These are phyloP conservation scores for Saprolegnia parasitica DNA, from an alignment of 352 stramenopile genomes.

Conservation along the genomic window DNA sequence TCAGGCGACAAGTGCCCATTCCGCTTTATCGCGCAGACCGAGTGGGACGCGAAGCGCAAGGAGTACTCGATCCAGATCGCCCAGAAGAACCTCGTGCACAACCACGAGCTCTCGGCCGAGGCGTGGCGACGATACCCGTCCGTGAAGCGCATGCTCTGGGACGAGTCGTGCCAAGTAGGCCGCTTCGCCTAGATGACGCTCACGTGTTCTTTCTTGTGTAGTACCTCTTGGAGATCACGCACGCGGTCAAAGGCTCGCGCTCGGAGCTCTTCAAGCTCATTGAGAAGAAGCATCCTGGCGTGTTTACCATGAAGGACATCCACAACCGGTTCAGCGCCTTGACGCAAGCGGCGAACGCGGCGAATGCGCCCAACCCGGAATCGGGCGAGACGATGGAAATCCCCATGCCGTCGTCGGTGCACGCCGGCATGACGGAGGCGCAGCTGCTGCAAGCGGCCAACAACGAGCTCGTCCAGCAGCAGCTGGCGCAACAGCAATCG, in stretches of 20 bases:
- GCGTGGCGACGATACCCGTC: background rate
- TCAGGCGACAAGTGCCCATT: background rate
- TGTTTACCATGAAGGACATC: background rate
- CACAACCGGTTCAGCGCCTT: background rate
- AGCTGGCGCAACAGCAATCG: background rate
- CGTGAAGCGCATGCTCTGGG: background rate
- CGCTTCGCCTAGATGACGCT: no score
- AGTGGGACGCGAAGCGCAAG: background rate
- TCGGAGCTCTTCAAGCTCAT: background rate
- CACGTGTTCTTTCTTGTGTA: no score
- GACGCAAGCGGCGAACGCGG: background rate
- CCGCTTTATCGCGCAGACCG: background rate
- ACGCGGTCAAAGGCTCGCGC: background rate
- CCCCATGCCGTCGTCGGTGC: background rate
- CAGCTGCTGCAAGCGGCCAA: background rate
- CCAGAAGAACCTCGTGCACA: background rate
- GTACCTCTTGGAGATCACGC: constrained; percentile 1
- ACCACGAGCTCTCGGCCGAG: background rate
- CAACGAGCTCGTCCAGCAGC: background rate
- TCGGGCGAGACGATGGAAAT: background rate
- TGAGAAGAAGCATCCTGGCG: background rate
- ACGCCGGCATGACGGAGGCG: background rate
- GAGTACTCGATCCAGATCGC: background rate
- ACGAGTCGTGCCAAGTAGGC: background rate
- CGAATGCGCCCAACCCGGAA: background rate